Evolutionary conservation across 768 basidiomycete genomes (phyloP), one percentile per base, ranked within the genome.

Genomic region (Rhodotorula toruloides): DNA sequence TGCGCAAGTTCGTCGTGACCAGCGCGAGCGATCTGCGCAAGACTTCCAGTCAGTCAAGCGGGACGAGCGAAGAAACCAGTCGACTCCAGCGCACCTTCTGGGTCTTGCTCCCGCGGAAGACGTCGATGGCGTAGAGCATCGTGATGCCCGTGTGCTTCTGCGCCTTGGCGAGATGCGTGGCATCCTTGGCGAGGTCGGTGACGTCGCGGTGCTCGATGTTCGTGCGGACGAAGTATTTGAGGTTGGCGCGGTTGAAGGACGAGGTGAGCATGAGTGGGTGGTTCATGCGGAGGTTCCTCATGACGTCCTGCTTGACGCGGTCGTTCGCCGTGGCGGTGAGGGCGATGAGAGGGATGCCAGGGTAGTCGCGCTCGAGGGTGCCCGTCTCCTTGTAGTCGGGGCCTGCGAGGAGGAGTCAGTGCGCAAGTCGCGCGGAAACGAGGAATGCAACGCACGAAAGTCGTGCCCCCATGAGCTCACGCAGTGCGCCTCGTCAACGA

Each of bases 401-500:
- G 5, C 74, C 65, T 70, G 61, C 55, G 43, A 52, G 34, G 48
- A 14, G 48, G 48, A n/a, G n/a, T n/a, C n/a, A n/a, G n/a, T n/a
- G n/a, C n/a, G n/a, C 10, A 16, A 12, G 22, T 17, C 10, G 42
- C 39, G 42, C 61, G 62, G 13, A 36, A 54, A 31, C 39, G 60
- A 36, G 40, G 32, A 8, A 76, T 2, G 34, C 84, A 32, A 63
- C 73, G 39, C 31, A 55, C 94, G 85, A 74, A 96, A 93, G 75
- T 92, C 87, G 74, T 92, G 86, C 11, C 94, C 96, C 96, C 96
- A 98, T 27, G 55, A 64, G 21, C 86, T 87, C 48, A 98, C 89
- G 76, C 91, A 91, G 76, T 99, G 96, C 4, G 92, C 94, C 76
- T 99, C 96, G 75, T 99, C 96, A 55, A 97, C 83, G 2, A 96